These are phyloP conservation scores for Mucor ambiguus DNA, from an alignment of 371 early-diverging fungal genomes.

Conservation along the genomic window DNA sequence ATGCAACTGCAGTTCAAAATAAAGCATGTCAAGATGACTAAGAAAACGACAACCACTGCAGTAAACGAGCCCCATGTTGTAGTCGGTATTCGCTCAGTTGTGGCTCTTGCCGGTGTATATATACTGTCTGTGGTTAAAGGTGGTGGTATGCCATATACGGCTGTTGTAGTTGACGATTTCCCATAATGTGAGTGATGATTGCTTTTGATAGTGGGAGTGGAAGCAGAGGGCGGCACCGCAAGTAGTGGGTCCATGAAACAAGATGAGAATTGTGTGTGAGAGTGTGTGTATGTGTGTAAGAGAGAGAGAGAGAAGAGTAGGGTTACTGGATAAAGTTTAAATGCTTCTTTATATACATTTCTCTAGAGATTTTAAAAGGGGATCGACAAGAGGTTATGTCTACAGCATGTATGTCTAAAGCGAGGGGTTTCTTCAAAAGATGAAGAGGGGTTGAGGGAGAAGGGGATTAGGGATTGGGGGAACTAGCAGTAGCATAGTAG, in stretches of 20 bases:
- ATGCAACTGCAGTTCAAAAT: slow-evolving; percentile 39
- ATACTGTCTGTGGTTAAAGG: not conserved
- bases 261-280: too few species aligned
- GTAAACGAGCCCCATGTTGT: slow-evolving; percentile 34
- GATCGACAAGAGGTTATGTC: not conserved
- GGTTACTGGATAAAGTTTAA: not conserved
- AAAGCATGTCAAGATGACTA: slow-evolving; percentile 38
- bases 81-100: slow-evolving; percentile 33
- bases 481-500: not conserved
- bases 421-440: not conserved
- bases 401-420: not conserved
- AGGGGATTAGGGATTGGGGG: too few species aligned
- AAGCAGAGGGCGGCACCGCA: not conserved
- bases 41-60: slow-evolving; percentile 24
- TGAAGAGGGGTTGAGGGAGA: not conserved
- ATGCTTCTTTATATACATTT: not conserved
- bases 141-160: not conserved
- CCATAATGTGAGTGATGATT: not conserved
- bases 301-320: not conserved
- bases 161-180: not conserved
- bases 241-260: not conserved
- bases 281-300: too few species aligned
- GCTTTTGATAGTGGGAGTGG: not conserved
- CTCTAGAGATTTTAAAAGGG: not conserved
- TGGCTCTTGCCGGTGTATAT: slow-evolving; percentile 6